Evolutionary conservation across 306 rosid species (phyloP).

Genomic region (Lathyrus sativus): DNA sequence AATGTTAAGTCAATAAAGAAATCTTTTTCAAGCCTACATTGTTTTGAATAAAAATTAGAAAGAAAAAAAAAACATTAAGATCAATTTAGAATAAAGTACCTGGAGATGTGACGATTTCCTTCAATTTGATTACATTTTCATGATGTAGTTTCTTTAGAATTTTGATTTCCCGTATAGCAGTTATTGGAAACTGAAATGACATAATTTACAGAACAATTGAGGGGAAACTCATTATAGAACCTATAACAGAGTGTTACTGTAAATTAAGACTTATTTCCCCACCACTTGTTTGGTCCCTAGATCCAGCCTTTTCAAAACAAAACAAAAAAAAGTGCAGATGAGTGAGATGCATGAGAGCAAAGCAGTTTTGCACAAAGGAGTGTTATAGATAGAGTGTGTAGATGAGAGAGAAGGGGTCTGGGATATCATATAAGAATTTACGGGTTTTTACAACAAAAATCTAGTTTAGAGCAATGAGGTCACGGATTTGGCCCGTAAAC

Average conservation of each 20-base stretch:
- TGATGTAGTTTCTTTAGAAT: constrained; percentile 71
- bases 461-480: no score
- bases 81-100: constrained; percentile 43
- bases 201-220: constrained; percentile 24
- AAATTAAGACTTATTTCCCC: constrained; percentile 10
- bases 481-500: no score
- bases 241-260: background rate
- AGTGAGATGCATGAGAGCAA: no score
- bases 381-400: no score
- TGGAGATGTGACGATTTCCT: constrained; percentile 71
- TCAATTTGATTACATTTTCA: constrained; percentile 68
- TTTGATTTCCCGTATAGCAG: constrained; percentile 76
- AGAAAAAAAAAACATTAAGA: background rate
- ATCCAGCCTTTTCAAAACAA: no score
- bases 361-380: no score
- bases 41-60: constrained; percentile 1
- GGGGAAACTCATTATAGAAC: background rate
- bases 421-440: no score
- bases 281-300: no score
- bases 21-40: background rate
- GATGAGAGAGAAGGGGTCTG: no score
- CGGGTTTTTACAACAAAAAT: no score
- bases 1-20: constrained; percentile 4
- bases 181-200: constrained; percentile 62
- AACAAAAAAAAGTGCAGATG: no score